phyloP scores from a whole-genome alignment of 2,329 filamentous ascomycete genomes.

The Laburnicola sp. region DNA sequence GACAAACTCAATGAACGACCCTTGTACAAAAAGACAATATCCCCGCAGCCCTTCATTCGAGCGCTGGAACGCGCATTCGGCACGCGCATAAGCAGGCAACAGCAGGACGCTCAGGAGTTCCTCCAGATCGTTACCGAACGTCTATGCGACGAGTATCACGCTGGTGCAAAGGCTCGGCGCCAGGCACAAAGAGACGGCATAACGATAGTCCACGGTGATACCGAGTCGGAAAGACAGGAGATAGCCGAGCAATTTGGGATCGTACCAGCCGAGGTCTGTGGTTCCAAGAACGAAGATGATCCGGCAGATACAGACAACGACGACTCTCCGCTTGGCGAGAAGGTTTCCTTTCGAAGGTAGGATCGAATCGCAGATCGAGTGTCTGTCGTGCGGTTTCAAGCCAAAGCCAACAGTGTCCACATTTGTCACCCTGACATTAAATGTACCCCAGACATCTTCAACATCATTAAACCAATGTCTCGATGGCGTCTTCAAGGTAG shows the following conservation, averaged over 20 bases:
- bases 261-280: conserved; percentile 22
- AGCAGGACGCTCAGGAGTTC: conserved; percentile 98
- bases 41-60: conserved; percentile 79
- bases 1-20: conserved; percentile 92
- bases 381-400: conserved; percentile 84
- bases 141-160: conserved; percentile 91
- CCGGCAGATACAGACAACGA: conserved; percentile 34
- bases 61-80: conserved; percentile 84
- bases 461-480: conserved; percentile 87
- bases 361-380: conserved; percentile 94
- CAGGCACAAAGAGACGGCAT: conserved; percentile 51
- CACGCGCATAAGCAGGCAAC: conserved; percentile 87
- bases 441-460: conserved; percentile 78
- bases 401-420: conserved; percentile 80
- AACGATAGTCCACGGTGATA: conserved; percentile 22
- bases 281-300: conserved; percentile 39
- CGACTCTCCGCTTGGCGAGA: conserved; percentile 51
- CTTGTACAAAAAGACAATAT: conserved; percentile 91
- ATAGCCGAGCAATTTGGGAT: conserved; percentile 31
- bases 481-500: conserved; percentile 90
- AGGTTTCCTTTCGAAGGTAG: conserved; percentile 86
- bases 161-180: conserved; percentile 72
- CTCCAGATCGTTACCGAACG: conserved; percentile 91
- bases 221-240: conserved; percentile 24
- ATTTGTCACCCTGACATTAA: conserved; percentile 89